Base-by-base conservation (phyloP, 345 rosid genomes). In the Pugionium dolabratum region DNA sequence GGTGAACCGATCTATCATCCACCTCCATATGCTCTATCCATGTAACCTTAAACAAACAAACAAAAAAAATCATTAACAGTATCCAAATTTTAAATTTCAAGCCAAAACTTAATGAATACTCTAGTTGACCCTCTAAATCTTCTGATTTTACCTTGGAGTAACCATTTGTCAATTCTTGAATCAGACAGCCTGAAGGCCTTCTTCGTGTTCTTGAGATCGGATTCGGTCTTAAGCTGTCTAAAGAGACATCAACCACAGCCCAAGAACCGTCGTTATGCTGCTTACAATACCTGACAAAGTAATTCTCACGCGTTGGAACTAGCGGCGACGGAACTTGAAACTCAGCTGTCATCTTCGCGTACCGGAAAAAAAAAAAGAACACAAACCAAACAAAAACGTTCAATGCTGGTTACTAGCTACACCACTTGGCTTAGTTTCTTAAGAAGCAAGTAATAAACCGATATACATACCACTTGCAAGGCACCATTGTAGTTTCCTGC, bases 401-500 rank as follows among this genome's bases (percentile, higher is more conserved):
- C 2, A 10, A 49, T 52, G 8, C 2, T 0, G 62, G 43, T 43
- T 8, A 42, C 3, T 18, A 18, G 18, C 18, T 11, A 35, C 9
- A 26, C 3, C n/a, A 39, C 29, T 33, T 0, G 5, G 26, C 40
- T 25, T 32, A 1, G 5, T 59, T 62, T 26, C 77, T 74, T 74
- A 73, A 25, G 40, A 47, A 40, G 40, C 64, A 74, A 67, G 77
- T 61, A 54, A 74, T 2, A 46, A 59, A 6, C 1, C 5, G 0
- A 25, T 47, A 6, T 6, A 41, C 69, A 34, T 74, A 94, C 99
- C 97, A 94, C 96, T 94, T 94, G 99, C 55, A 94, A 81, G 44
- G 99, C 99, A 44, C 99, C 99, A 73, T 94, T 94, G 76, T 83
- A 90, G 83, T 90, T 94, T 52, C 99, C 99, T 50, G 97, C 99